Conservation (phyloP, 805 yeast species). For the Starmerella powellii region DNA sequence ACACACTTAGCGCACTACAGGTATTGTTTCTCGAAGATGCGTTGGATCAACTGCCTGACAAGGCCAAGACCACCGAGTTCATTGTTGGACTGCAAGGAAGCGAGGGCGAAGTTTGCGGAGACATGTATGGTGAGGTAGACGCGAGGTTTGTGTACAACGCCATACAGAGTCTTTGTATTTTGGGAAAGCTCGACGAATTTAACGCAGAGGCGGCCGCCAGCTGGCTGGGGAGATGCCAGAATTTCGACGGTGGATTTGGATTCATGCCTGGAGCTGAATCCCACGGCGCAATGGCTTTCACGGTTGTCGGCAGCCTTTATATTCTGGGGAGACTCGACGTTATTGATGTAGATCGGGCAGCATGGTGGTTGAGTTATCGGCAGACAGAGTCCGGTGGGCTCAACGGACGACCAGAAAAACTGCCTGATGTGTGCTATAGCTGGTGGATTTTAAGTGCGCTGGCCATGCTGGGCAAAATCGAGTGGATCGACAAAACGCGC, state of each 20-base stretch:
- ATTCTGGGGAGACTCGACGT: conserved; percentile 48
- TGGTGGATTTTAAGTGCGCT: conserved; percentile 92
- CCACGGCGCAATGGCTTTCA: conserved; percentile 71
- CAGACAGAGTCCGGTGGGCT: conserved; percentile 82
- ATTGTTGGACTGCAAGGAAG: conserved; percentile 37
- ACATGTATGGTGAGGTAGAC: conserved; percentile 82
- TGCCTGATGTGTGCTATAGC: conserved; percentile 94
- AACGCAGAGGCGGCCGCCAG: conserved; percentile 45
- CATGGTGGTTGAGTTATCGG: conserved; percentile 85
- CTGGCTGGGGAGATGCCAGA: conserved; percentile 59
- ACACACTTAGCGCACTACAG: conserved; percentile 81
- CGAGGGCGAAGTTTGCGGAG: conserved; percentile 78
- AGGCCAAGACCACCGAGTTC: conserved; percentile 29
- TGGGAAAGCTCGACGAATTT: conserved; percentile 46
- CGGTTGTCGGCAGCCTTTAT: conserved; percentile 71
- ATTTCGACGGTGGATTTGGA: conserved; percentile 95
- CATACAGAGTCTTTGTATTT: conserved; percentile 54
- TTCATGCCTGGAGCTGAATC: conserved; percentile 88
- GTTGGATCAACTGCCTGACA: conserved; percentile 33
- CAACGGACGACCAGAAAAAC: conserved; percentile 90
- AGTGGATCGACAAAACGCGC: conserved; percentile 65
- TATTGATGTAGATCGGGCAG: conserved; percentile 34
- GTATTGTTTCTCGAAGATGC: conserved; percentile 55
- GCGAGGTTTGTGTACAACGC: conserved; percentile 83
- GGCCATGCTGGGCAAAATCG: conserved; percentile 48